Conservation (phyloP, 2,329 filamentous ascomycete genomes). For the Pseudocercospora pini-densiflorae region DNA sequence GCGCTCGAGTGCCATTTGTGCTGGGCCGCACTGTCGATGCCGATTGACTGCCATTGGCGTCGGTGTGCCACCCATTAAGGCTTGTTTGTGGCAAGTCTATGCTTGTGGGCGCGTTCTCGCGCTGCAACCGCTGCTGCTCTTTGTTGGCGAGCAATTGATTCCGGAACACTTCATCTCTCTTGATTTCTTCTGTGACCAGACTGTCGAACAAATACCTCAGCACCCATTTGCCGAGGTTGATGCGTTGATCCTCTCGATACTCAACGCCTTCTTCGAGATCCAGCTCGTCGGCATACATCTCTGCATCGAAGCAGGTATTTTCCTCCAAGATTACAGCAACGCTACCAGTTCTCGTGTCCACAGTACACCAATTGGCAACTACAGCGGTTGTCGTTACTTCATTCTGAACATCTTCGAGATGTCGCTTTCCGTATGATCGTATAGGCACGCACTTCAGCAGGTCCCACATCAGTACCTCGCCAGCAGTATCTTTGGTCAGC, state of each 20-base stretch:
- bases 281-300: slow-evolving; percentile 94
- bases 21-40: slow-evolving; percentile 62
- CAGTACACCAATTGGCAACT: slow-evolving; percentile 93
- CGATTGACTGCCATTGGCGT: slow-evolving; percentile 48
- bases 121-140: slow-evolving; percentile 60
- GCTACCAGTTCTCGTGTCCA: slow-evolving; percentile 90
- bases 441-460: slow-evolving; percentile 85
- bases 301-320: slow-evolving; percentile 95
- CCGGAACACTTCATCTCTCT: slow-evolving; percentile 76
- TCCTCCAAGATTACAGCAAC: slow-evolving; percentile 90
- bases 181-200: slow-evolving; percentile 88
- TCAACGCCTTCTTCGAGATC: slow-evolving; percentile 73
- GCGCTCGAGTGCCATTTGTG: slow-evolving; percentile 63
- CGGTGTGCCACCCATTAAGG: slow-evolving; percentile 46
- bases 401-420: slow-evolving; percentile 88
- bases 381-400: slow-evolving; percentile 83
- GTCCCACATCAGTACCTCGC: slow-evolving; percentile 95
- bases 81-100: slow-evolving; percentile 58
- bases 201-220: slow-evolving; percentile 88
- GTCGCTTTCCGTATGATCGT: slow-evolving; percentile 89
- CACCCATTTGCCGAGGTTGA: slow-evolving; percentile 97
- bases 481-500: slow-evolving; percentile 90
- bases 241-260: slow-evolving; percentile 91
- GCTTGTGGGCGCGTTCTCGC: slow-evolving; percentile 63
- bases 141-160: slow-evolving; percentile 67